These are phyloP conservation scores for Leishmania martiniquensis DNA, from an alignment of 208 protist species.

Conservation along the genomic window DNA sequence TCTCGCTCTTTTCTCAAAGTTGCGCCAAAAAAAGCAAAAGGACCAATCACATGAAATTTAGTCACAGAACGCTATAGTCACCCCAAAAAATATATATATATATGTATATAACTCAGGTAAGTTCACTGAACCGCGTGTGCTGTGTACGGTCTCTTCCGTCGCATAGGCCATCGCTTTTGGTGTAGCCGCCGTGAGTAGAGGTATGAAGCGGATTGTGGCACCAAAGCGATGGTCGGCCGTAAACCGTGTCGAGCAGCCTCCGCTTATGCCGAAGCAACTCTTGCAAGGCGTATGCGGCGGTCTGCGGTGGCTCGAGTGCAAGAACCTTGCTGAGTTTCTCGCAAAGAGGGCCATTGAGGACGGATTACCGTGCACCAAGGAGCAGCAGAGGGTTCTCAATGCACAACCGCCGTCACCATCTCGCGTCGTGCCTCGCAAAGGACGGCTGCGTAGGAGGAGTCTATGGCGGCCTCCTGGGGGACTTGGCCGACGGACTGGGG, in stretches of 20 bases:
- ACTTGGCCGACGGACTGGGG: not conserved
- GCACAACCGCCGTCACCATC: constrained; percentile 25
- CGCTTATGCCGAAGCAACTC: constrained; percentile 87
- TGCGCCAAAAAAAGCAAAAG: not conserved
- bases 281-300: constrained; percentile 83
- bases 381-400: constrained; percentile 38
- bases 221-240: constrained; percentile 65
- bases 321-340: constrained; percentile 71
- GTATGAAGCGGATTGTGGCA: constrained; percentile 70
- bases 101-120: not conserved
- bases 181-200: not conserved
- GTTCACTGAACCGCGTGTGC: not conserved
- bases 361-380: constrained; percentile 52
- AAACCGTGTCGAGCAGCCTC: constrained; percentile 84
- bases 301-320: constrained; percentile 72
- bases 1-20: not conserved
- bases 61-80: not conserved
- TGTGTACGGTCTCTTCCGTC: not conserved
- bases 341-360: constrained; percentile 76
- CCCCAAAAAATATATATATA: not conserved
- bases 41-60: not conserved
- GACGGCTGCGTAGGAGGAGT: not conserved
- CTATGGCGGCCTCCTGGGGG: too few species aligned
- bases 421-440: constrained; percentile 4
- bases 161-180: not conserved